Evolutionary conservation across 345 rosid genomes (phyloP).

Genomic region (Salix exigua): DNA sequence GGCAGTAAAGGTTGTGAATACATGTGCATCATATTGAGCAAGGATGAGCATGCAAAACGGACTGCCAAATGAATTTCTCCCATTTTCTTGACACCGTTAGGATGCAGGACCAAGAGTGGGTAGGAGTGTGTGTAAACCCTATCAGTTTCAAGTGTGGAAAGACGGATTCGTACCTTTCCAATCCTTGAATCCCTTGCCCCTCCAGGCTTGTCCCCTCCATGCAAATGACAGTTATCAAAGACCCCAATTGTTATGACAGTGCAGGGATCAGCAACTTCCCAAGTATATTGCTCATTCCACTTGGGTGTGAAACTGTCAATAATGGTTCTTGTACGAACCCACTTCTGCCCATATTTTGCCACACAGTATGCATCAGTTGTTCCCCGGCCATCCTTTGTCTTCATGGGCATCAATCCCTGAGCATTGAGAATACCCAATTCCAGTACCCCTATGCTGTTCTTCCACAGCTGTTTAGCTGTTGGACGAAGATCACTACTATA

Average conservation of each 20-base stretch:
- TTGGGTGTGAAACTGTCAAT: conserved; percentile 68
- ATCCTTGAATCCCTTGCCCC: conserved; percentile 59
- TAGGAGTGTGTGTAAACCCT: conserved; percentile 89
- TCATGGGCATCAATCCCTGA: conserved; percentile 77
- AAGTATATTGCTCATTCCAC: conserved; percentile 97
- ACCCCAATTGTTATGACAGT: conserved; percentile 91
- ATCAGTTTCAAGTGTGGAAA: conserved; percentile 82
- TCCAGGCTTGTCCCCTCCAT: conserved; percentile 49
- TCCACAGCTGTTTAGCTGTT: conserved; percentile 76
- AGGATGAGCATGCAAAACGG: conserved; percentile 78
- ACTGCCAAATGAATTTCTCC: conserved; percentile 94
- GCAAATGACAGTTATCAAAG: conserved; percentile 71
- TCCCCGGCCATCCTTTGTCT: conserved; percentile 66
- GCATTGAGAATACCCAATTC: conserved; percentile 88
- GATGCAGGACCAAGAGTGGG: conserved; percentile 71
- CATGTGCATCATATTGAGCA: conserved; percentile 83
- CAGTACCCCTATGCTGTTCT: conserved; percentile 66
- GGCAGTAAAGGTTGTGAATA: conserved; percentile 90
- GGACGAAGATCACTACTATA: conserved; percentile 96
- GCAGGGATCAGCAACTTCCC: conserved; percentile 95
- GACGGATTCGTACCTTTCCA: conserved; percentile 87
- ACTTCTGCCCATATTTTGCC: conserved; percentile 95
- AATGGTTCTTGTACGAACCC: conserved; percentile 92
- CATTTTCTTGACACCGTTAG: conserved; percentile 68
- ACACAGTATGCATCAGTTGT: conserved; percentile 87